A percentile compares a stretch with the other conserved stretches of the same genome.
These are phyloP conservation scores for Phlyctochytrium bullatum DNA, from an alignment of 192 early-diverging fungal genomes.

Conservation along the genomic window DNA sequence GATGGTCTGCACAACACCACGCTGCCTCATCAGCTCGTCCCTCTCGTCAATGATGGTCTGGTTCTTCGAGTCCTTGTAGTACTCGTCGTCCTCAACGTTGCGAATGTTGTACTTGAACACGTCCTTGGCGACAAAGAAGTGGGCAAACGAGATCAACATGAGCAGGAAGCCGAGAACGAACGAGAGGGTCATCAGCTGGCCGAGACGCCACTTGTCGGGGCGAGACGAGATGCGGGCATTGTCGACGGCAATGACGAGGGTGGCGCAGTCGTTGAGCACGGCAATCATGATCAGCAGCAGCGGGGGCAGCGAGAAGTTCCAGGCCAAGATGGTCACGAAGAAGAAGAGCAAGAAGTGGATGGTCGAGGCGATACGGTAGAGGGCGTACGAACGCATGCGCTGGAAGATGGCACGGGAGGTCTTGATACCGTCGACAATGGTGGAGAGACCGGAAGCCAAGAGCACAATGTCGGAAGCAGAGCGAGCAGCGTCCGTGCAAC, in stretches of 20 bases:
- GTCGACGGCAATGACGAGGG: conserved; percentile 87
- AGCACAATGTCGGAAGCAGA: conserved; percentile 96
- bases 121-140: conserved; percentile 77
- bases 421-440: conserved; percentile 88
- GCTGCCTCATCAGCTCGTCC: not conserved
- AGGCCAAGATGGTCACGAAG: conserved; percentile 82
- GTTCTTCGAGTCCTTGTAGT: not conserved
- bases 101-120: conserved; percentile 21
- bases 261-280: conserved; percentile 83
- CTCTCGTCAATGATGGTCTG: not conserved
- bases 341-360: conserved; percentile 96
- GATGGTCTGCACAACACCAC: conserved; percentile 22
- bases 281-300: conserved; percentile 83
- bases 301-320: conserved; percentile 78
- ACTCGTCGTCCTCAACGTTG: conserved; percentile 3
- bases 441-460: conserved; percentile 82
- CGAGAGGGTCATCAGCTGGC: conserved; percentile 83
- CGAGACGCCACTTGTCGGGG: conserved; percentile 95
- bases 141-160: conserved; percentile 74
- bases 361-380: conserved; percentile 92
- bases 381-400: conserved; percentile 74
- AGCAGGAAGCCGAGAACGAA: conserved; percentile 73
- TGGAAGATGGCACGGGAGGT: conserved; percentile 93
- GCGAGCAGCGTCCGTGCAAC: conserved; percentile 93
- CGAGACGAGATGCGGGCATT: conserved; percentile 84